Evolutionary conservation across 2,329 filamentous ascomycete genomes (phyloP).

Genomic region (Neofusicoccum sp.): DNA sequence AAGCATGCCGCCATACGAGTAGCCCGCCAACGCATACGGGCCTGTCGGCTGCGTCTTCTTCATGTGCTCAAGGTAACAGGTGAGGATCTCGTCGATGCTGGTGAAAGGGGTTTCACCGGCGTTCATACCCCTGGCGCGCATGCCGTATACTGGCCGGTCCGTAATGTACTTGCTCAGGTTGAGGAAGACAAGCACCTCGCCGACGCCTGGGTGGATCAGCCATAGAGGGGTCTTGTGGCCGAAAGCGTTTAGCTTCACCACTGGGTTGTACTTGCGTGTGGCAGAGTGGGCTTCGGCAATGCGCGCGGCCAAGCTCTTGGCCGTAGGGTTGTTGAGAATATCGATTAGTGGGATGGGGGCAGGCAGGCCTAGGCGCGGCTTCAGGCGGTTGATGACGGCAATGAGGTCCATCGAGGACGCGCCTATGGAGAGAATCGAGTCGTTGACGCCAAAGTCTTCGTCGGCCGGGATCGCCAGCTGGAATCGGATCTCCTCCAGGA

Average conservation of each 20-base stretch:
- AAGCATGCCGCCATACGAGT: constrained; percentile 54
- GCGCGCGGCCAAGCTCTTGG: constrained; percentile 31
- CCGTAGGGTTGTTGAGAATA: constrained; percentile 40
- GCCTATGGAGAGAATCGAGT: constrained; percentile 37
- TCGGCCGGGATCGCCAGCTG: background rate
- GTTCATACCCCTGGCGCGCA: constrained; percentile 51
- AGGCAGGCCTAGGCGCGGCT: constrained; percentile 31
- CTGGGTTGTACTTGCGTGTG: constrained; percentile 23
- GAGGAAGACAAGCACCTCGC: constrained; percentile 45
- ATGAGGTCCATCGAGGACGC: constrained; percentile 48
- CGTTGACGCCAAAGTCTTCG: constrained; percentile 21
- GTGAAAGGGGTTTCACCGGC: constrained; percentile 41
- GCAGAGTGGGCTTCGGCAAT: constrained; percentile 23
- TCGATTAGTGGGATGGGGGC: constrained; percentile 41
- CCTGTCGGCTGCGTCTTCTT: constrained; percentile 49
- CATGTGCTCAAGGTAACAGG: constrained; percentile 46
- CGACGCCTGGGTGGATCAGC: constrained; percentile 43
- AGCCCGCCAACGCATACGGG: constrained; percentile 57
- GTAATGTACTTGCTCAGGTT: constrained; percentile 41
- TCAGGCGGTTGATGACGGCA: constrained; percentile 40
- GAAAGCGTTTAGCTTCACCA: constrained; percentile 25
- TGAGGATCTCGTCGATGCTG: constrained; percentile 43
- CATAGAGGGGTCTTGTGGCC: constrained; percentile 28
- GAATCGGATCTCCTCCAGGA: background rate
- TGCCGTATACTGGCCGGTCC: constrained; percentile 51